Base-by-base conservation (phyloP, 768 basidiomycete genomes). In the Mycena metata region DNA sequence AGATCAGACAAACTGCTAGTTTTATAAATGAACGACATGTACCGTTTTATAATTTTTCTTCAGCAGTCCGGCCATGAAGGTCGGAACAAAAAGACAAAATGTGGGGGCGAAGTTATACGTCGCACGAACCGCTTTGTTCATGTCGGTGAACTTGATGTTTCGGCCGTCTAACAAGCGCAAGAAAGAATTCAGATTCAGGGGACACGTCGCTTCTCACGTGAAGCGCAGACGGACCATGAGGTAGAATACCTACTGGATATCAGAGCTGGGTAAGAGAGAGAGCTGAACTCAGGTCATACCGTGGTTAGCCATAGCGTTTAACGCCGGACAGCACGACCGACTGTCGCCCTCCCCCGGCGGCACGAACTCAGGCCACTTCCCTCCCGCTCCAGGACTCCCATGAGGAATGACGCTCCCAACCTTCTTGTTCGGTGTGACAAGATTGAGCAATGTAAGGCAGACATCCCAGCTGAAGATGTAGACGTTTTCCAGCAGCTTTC, bases 251-350 rank as follows among this genome's bases (percentile, higher is more conserved):
- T 82, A 19, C 72, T 6, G 33, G 23, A 26, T 26, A 13, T 24
- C 17, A 24, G 17, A 5, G 15, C 30, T 33, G 26, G 13, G 21
- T 12, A 8, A n/a, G 39, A 16, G 36, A 55, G 9, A 55, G 21
- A 15, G 3, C 1, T 11, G 23, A 17, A 21, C 46, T 16, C 8
- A n/a, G 16, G 23, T 45, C 47, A 1, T 19, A 93, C 93, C 94
- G 67, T 95, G 93, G 75, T 95, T 95, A 9, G 93, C 92, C 87
- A 95, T 82, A 0, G 91, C 90, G 71, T 95, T 95, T 66, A 95
- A 76, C 15, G 86, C 92, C 1, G 93, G 93, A 70, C 93, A 94
- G 1, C 89, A 86, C 68, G 87, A 87, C 3, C 93, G 83, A 72
- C 92, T 93, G 71, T 94, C 92, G 1, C 86, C 87, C 11, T 88